Percentiles rank a stretch among this genome's conserved stretches.
Conservation (phyloP, 2,329 filamentous ascomycete genomes). For the Pestalotiopsis sp. region DNA sequence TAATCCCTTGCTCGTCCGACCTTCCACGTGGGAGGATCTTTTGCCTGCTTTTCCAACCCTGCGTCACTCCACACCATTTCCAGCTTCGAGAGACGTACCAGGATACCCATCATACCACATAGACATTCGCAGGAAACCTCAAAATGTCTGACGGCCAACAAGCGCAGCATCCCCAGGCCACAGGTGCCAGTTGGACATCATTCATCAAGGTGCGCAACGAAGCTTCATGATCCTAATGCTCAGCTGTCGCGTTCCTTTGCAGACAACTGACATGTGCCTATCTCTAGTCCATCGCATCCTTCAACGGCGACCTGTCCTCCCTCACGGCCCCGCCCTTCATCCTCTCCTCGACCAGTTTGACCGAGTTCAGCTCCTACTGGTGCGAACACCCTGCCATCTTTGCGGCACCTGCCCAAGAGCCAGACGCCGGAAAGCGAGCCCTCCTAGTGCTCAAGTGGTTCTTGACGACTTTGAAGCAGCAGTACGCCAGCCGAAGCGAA, state of each 20-base stretch:
- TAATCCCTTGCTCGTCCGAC: background rate
- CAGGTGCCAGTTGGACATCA: conserved; percentile 31
- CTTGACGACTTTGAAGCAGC: conserved; percentile 47
- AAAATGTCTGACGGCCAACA: conserved; percentile 11
- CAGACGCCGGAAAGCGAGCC: conserved; percentile 42
- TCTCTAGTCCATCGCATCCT: conserved; percentile 32
- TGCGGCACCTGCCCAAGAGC: conserved; percentile 46
- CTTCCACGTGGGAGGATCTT: background rate
- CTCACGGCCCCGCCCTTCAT: conserved; percentile 53
- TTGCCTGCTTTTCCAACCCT: background rate
- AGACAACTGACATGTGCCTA: background rate
- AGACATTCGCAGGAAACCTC: background rate
- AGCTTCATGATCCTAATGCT: background rate
- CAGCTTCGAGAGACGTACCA: background rate
- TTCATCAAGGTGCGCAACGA: conserved; percentile 31
- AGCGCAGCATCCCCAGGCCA: conserved; percentile 28
- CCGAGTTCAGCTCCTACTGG: conserved; percentile 54
- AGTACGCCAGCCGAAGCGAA: conserved; percentile 47
- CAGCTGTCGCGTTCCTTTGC: background rate
- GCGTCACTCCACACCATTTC: background rate
- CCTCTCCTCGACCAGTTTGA: conserved; percentile 47
- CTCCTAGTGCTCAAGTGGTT: conserved; percentile 50
- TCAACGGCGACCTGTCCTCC: conserved; percentile 54
- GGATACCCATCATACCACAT: background rate
- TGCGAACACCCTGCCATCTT: conserved; percentile 49